These are phyloP conservation scores for Herpotrichia juniperi DNA, from an alignment of 2,329 filamentous ascomycete species.

Conservation along the genomic window DNA sequence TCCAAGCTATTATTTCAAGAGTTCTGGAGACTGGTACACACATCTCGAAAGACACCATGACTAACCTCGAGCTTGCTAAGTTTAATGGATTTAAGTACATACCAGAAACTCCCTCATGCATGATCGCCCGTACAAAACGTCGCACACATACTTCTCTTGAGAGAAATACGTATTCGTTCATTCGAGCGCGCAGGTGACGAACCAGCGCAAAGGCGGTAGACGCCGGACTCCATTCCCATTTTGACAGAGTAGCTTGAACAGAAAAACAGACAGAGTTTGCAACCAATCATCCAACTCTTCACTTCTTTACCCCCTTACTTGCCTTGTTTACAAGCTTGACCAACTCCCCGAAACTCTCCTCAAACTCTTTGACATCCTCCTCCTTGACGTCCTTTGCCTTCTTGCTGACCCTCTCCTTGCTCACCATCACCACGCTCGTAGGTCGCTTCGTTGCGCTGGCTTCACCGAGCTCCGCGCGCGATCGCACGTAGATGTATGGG, in stretches of 20 bases:
- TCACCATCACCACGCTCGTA: slow-evolving; percentile 92
- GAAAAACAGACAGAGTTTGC: not conserved
- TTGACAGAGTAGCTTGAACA: not conserved
- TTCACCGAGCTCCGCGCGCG: slow-evolving; percentile 89
- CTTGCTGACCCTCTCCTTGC: slow-evolving; percentile 53
- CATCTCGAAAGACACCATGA: too few relatives aligned
- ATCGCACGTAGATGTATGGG: slow-evolving; percentile 93
- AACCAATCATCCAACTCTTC: not conserved
- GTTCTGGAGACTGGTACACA: too few relatives aligned
- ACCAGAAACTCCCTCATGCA: too few relatives aligned
- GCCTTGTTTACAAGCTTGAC: slow-evolving; percentile 66
- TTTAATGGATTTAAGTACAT: not conserved
- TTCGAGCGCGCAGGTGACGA: not conserved
- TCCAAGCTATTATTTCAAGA: too few relatives aligned
- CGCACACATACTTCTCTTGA: not conserved
- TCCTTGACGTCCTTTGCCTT: slow-evolving; percentile 55
- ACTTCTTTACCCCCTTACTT: slow-evolving; percentile 61
- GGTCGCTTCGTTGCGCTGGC: slow-evolving; percentile 95
- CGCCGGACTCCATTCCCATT: not conserved
- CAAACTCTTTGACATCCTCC: slow-evolving; percentile 55
- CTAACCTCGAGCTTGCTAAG: too few relatives aligned
- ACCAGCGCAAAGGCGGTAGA: not conserved
- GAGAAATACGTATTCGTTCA: not conserved
- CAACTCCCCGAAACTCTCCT: slow-evolving; percentile 61
- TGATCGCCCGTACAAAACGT: not conserved